Base-by-base conservation (phyloP, 2,329 filamentous ascomycete genomes). In the Coleophoma eucalyptorum region DNA sequence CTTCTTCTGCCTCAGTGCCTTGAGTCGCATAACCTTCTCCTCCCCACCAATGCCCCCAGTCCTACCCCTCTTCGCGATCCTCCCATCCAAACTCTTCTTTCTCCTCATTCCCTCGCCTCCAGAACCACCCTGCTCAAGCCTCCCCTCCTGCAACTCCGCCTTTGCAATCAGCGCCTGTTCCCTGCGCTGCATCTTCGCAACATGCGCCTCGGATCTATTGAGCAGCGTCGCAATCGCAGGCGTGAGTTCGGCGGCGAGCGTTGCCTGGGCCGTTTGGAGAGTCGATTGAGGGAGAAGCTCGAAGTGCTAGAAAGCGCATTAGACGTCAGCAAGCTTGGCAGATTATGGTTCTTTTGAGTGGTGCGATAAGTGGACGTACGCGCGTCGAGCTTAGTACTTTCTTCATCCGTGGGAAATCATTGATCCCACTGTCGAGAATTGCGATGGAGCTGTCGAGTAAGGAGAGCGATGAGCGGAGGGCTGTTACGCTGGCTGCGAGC, bases 241-340 rank as follows among this genome's bases (percentile, higher is more conserved):
- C n/a, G 79, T 78, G 56, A 89, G 86, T 63, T 88, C 85, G 48
- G 83, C 80, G 48, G 84, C 77, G 12, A 89, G 76, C 26, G 81
- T 74, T 55, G 79, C 75, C 71, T 89, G 86, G 0, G 86, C 86
- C 57, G 79, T 71, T 54, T 76, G 75, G 15, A 89, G 76, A 50
- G 82, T 80, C 34, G 79, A 75, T 66, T 87, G 82, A 34, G 86
- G 84, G 46, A 87, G 82, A 43, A 89, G 78, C 69, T 89, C 86
- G 63, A 89, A 89, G 67, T 89, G 86, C 83, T 88, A 43, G 5
- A 11, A 4, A 4, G n/a, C 11, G 35, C 19, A 12, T 45, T 42
- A 32, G 42, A 37, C 6, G n/a, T 41, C 16, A 40, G n/a, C 43
- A 6, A 33, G 34, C 18, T 26, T 31, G 31, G 35, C 26, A 10